Base-by-base conservation (phyloP, 352 stramenopile species). In the Phytophthora constricta region DNA sequence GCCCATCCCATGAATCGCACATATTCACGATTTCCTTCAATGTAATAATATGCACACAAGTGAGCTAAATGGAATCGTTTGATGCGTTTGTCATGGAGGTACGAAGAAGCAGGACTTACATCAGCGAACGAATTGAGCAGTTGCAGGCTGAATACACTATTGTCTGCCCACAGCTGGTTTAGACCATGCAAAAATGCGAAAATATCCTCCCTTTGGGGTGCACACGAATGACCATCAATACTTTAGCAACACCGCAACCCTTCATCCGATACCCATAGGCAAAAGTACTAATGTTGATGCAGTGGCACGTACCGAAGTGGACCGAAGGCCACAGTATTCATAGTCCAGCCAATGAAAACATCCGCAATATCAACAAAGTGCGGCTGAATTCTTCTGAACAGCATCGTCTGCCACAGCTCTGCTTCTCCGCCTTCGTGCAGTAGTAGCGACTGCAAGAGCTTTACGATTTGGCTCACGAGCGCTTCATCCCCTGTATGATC, bases 361-460 rank as follows among this genome's bases (percentile, higher is more conserved):
- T 92, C 82, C 5, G 84, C 84, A 14, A 91, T 77, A 55, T 90
- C 81, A 17, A 92, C 81, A 71, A 92, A 92, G 42, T 90, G 82
- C 19, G 64, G 41, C 69, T 90, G 80, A n/a, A 90, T 17, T 27
- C 82, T 87, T 49, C 74, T 83, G 1, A 75, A 43, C 28, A 82
- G 26, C 8, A 87, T 26, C 3, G 27, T 25, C 9, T 54, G 52
- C 69, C 75, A 84, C 42, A 77, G 67, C 10, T 58, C 34, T 2
- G 5, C 19, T 3, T 54, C 49, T 11, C 66, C 58, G 8, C 26
- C 39, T 23, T 60, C 33, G n/a, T 75, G 45, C 34, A 62, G 47
- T n/a, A 80, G 34, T 41, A 86, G 27, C 16, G 74, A 58, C 0
- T 72, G 52, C 20, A 86, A 22, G 8, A 52, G 75, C 19, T 63